A percentile compares a stretch with the other conserved stretches of the same genome.
These are phyloP conservation scores for Periconia macrospinosa DNA, from an alignment of 2,329 filamentous ascomycete genomes.

Conservation along the genomic window DNA sequence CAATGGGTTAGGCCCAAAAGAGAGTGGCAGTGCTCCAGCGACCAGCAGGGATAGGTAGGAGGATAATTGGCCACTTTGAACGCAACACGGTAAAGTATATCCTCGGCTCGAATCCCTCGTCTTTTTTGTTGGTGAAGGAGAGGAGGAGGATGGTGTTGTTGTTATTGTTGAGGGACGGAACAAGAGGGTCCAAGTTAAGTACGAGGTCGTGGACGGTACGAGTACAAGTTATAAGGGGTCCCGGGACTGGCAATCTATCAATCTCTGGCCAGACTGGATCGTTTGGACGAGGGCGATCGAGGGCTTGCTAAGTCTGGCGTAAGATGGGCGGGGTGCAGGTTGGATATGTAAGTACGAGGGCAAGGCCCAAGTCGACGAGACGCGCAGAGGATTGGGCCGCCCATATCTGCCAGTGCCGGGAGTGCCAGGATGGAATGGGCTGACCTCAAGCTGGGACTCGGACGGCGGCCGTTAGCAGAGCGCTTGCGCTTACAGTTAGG, in stretches of 20 bases:
- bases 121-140: too few species aligned
- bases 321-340: constrained; percentile 26
- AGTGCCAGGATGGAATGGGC: too few species aligned
- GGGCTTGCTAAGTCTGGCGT: constrained; percentile 22
- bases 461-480: too few species aligned
- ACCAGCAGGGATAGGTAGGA: not conserved
- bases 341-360: constrained; percentile 30
- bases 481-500: too few species aligned
- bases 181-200: too few species aligned
- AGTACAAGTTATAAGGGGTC: not conserved
- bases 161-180: too few species aligned
- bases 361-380: constrained; percentile 14
- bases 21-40: constrained; percentile 33
- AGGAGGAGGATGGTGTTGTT: too few species aligned
- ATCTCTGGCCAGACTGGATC: not conserved
- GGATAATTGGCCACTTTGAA: not conserved
- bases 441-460: too few species aligned
- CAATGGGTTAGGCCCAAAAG: constrained; percentile 14
- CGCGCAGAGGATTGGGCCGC: constrained; percentile 10
- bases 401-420: too few species aligned
- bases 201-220: not conserved
- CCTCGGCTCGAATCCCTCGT: not conserved
- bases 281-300: constrained; percentile 28
- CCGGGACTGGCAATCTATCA: not conserved
- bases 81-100: not conserved